These are phyloP conservation scores for Monosporascus cannonballus DNA, from an alignment of 2,329 filamentous ascomycete species.

Conservation along the genomic window DNA sequence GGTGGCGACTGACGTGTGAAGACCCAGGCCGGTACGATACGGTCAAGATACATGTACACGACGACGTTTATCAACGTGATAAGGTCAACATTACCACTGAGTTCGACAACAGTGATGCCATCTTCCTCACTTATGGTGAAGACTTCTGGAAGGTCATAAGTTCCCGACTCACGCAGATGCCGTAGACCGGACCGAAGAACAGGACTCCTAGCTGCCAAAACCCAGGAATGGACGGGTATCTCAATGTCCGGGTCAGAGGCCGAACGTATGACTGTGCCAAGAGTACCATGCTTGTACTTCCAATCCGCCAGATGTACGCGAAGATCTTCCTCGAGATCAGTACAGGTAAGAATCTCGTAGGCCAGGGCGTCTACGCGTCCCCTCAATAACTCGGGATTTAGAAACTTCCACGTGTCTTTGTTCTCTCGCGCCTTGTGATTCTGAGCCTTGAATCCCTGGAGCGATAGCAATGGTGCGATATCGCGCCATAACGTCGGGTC, in stretches of 20 bases:
- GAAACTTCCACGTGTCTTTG: constrained; percentile 36
- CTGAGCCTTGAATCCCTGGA: constrained; percentile 51
- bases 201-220: constrained; percentile 68
- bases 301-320: constrained; percentile 38
- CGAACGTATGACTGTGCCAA: constrained; percentile 42
- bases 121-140: constrained; percentile 48
- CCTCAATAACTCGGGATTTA: constrained; percentile 37
- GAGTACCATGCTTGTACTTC: constrained; percentile 32
- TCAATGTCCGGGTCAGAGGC: constrained; percentile 60
- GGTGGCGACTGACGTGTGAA: constrained; percentile 60
- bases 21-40: constrained; percentile 80
- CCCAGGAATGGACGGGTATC: constrained; percentile 78
- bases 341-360: constrained; percentile 51
- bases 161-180: constrained; percentile 48
- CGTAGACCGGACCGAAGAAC: constrained; percentile 58
- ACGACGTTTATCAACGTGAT: constrained; percentile 74
- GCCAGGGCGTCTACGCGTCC: constrained; percentile 46
- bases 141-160: constrained; percentile 53
- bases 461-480: constrained; percentile 61
- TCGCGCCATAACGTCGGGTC: constrained; percentile 70
- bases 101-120: constrained; percentile 52
- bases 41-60: constrained; percentile 76
- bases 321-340: constrained; percentile 62
- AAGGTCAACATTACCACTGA: constrained; percentile 65
- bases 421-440: constrained; percentile 31